These are phyloP conservation scores for Pseudopithomyces chartarum DNA, from an alignment of 2,329 filamentous ascomycete species.

Conservation along the genomic window DNA sequence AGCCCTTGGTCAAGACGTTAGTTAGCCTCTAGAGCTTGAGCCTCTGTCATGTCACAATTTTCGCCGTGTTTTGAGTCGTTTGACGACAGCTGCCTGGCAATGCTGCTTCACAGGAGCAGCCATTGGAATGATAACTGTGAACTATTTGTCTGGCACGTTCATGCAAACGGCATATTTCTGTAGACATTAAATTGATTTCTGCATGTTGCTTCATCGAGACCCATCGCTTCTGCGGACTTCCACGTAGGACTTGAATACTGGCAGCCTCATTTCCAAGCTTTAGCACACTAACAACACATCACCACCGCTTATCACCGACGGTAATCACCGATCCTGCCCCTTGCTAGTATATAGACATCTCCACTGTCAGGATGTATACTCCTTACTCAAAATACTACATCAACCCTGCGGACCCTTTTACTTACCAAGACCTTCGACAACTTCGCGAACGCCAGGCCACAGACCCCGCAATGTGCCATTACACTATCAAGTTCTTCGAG, in stretches of 20 bases:
- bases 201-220: neutral
- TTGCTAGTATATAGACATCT: neutral
- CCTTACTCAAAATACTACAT: neutral
- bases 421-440: neutral
- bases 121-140: too few species aligned
- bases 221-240: neutral
- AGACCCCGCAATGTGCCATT: constrained; percentile 1
- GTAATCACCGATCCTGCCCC: neutral
- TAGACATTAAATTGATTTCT: neutral
- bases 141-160: too few species aligned
- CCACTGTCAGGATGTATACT: neutral
- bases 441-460: neutral
- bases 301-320: neutral
- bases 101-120: too few species aligned
- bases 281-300: neutral
- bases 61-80: too few species aligned
- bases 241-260: neutral
- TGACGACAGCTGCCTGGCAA: too few species aligned
- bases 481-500: constrained; percentile 5
- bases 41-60: too few species aligned
- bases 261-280: neutral
- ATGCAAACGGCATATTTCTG: neutral
- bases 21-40: too few species aligned
- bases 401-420: neutral
- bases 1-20: too few species aligned